Evolutionary conservation across 2,329 filamentous ascomycete species (phyloP).

Genomic region (Claviceps citrina): DNA sequence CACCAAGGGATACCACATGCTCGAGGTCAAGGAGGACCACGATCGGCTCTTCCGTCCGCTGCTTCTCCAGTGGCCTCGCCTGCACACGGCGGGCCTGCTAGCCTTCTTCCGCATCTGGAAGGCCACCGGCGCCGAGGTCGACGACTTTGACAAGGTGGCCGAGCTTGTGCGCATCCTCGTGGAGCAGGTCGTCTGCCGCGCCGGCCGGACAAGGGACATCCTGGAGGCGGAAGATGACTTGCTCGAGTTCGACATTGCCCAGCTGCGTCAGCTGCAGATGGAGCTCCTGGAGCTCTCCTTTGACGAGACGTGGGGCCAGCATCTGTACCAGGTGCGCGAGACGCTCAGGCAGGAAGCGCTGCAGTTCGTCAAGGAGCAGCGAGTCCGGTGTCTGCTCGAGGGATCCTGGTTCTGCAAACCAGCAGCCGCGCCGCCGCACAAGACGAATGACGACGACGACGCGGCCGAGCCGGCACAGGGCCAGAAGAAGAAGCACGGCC

Average conservation of each 20-base stretch:
- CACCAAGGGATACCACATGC: conserved; percentile 54
- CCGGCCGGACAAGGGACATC: conserved; percentile 67
- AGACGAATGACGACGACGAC: conserved; percentile 16
- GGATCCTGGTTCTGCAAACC: conserved; percentile 71
- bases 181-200: conserved; percentile 75
- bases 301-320: conserved; percentile 85
- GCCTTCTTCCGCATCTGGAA: conserved; percentile 91
- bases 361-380: conserved; percentile 94
- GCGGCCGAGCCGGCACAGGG: too few relatives aligned
- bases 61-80: conserved; percentile 78
- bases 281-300: conserved; percentile 80
- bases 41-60: conserved; percentile 79
- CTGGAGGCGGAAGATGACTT: conserved; percentile 82
- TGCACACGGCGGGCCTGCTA: conserved; percentile 74
- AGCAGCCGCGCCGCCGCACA: conserved; percentile 21
- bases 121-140: conserved; percentile 64
- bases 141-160: conserved; percentile 85
- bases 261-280: conserved; percentile 80
- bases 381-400: conserved; percentile 73
- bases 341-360: conserved; percentile 81
- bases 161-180: conserved; percentile 82
- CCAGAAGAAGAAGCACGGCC: conserved; percentile 27
- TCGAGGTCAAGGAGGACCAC: conserved; percentile 65
- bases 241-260: conserved; percentile 62
- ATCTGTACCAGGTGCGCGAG: conserved; percentile 78